Base-by-base conservation (phyloP, 768 basidiomycete genomes). In the Mycena albidolilacea region DNA sequence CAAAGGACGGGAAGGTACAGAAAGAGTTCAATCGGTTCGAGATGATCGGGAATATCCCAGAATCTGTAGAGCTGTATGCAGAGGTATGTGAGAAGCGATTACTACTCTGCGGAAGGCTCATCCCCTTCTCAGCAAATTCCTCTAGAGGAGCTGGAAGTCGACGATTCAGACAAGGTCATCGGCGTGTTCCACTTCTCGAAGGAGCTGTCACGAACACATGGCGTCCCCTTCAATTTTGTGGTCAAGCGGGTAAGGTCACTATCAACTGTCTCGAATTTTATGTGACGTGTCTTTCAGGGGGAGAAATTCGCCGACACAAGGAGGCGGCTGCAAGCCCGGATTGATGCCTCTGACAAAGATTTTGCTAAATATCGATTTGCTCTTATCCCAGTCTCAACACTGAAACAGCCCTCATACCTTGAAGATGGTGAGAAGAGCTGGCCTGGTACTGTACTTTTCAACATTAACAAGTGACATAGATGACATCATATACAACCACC, bases 101-200 rank as follows among this genome's bases (percentile, higher is more conserved):
- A 30, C 30, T 30, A 30, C 30, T 30, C 30, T 30, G 30, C 30
- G 60, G 7, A 15, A 55, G 48, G 1, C 3, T 19, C 19, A 19
- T 46, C 44, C 35, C 61, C 55, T 37, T 62, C 10, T 63, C 30
- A 97, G 95, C 97, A 99, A 90, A 90, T 99, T 74, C 94, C 97
- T 43, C 84, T 87, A 75, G 97, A 99, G 80, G 98, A 99, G 82
- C 82, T 93, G 21, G 93, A 97, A 74, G 93, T 95, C 14, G 92
- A 92, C 74, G 97, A 99, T 73, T 86, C 90, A 35, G 95, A 97
- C 82, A 97, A 97, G 83, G 90, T 98, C 72, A 97, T 99, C 81
- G 95, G 93, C 75, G 96, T 98, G 59, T 99, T 97, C 90, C 98
- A 99, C 84, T 99, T 97, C 86, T 94, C 95, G 38, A 97, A 95